A percentile compares a stretch with the other conserved stretches of the same genome.
Conservation (phyloP, 495 filamentous ascomycete species). For the Geoglossum glabrum region DNA sequence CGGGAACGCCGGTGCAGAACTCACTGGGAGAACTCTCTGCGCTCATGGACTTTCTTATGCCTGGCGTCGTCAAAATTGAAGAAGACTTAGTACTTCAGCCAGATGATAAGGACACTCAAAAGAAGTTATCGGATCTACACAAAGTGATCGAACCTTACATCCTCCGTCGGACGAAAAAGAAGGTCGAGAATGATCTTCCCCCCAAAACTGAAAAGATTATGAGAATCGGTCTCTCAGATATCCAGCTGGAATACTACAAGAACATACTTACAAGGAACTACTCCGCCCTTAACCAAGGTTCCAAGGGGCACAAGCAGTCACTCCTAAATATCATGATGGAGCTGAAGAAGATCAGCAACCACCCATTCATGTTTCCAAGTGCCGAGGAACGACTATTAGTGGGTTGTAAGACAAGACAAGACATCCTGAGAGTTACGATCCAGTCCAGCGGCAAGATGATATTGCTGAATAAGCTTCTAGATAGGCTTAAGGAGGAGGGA, state of each 20-base stretch:
- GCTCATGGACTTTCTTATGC: constrained; percentile 88
- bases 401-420: constrained; percentile 58
- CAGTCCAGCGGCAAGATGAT: constrained; percentile 99
- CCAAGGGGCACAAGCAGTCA: constrained; percentile 75
- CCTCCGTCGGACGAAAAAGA: constrained; percentile 90
- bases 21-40: constrained; percentile 80
- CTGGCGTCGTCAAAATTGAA: constrained; percentile 68
- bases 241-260: constrained; percentile 95
- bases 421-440: constrained; percentile 74
- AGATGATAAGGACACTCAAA: constrained; percentile 38
- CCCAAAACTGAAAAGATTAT: constrained; percentile 98
- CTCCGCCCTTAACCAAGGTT: constrained; percentile 74
- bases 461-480: constrained; percentile 79
- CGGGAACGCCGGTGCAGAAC: constrained; percentile 94
- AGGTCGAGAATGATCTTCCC: constrained; percentile 85
- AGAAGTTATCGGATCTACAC: constrained; percentile 51
- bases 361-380: constrained; percentile 90
- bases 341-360: constrained; percentile 94
- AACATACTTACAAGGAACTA: constrained; percentile 97
- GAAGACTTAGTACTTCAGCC: constrained; percentile 60
- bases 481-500: constrained; percentile 74
- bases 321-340: constrained; percentile 99
- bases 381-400: constrained; percentile 74
- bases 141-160: constrained; percentile 71
- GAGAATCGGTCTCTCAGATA: constrained; percentile 83